Base-by-base conservation (phyloP, 306 rosid species). In the Mimosa bimucronata region DNA sequence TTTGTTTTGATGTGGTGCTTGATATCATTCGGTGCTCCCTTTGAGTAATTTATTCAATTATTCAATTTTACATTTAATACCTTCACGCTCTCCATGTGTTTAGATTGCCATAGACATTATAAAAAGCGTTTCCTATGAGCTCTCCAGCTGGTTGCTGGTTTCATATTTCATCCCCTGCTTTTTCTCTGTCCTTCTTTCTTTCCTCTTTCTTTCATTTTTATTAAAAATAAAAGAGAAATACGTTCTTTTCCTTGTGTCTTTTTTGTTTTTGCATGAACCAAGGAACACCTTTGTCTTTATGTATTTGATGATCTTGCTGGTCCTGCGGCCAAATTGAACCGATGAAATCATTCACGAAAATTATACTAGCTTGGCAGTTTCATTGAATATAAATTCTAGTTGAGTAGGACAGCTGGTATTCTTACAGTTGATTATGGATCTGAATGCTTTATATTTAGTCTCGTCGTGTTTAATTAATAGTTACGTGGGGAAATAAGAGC, bases 61-160 rank as follows among this genome's bases (percentile, higher is more conserved):
- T 34, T 34, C 38, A 34, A 34, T n/a, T 37, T 66, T 4, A 34
- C 26, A 31, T 34, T 66, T 7, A 28, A 28, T 28, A 29, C 38
- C 21, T 18, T 34, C 72, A 34, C 28, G 10, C 46, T 19, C 45
- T 11, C 26, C 26, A 30, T 65, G 71, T 75, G 73, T 86, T 79
- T 75, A 65, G 41, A 55, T 65, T 66, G 71, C 84, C 68, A 79
- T 71, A 71, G 16, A 30, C 48, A 31, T 81, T 74, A 62, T 53
- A 71, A 57, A 79, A 60, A 48, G 21, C 44, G 74, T 70, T 42
- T 31, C 57, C 19, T 40, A 60, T 77, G 74, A 73, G 68, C 86
- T 31, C 80, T 81, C 87, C 94, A 90, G 84, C 88, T 87, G 87
- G 74, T 91, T 88, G 83, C 88, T 87, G 87, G 71, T 52, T 21